Evolutionary conservation across 805 yeast genomes (phyloP).

Genomic region (Starmerella apis): DNA sequence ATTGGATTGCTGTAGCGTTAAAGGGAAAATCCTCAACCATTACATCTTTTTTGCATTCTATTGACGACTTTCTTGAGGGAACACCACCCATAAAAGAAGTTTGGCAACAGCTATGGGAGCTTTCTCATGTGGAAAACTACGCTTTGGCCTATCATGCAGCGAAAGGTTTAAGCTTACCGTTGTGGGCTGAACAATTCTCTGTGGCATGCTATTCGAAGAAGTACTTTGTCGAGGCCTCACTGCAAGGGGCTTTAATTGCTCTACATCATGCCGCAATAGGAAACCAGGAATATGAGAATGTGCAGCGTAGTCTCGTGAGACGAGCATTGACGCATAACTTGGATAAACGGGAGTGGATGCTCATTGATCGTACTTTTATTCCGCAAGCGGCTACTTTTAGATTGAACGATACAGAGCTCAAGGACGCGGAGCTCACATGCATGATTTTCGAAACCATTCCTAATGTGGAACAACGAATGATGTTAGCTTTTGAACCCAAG

Average conservation of each 20-base stretch:
- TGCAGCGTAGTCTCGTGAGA: constrained; percentile 15
- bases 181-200: not conserved
- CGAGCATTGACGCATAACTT: constrained; percentile 12
- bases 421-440: not conserved
- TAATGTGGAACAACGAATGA: not conserved
- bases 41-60: not conserved
- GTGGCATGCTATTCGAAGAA: constrained; percentile 1
- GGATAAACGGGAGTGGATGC: constrained; percentile 10
- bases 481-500: not conserved
- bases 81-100: not conserved
- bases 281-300: constrained; percentile 14
- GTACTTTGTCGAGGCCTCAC: constrained; percentile 5
- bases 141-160: constrained; percentile 21
- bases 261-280: constrained; percentile 6
- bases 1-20: constrained; percentile 8
- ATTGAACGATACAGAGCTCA: not conserved
- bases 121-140: not conserved
- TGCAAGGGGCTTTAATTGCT: constrained; percentile 23
- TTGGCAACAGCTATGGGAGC: constrained; percentile 10
- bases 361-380: constrained; percentile 10
- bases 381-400: constrained; percentile 5
- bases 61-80: not conserved
- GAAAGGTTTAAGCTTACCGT: constrained; percentile 2
- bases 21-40: not conserved
- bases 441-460: not conserved